phyloP scores from a whole-genome alignment of 208 protist species.

The Trypanosoma congolense region DNA sequence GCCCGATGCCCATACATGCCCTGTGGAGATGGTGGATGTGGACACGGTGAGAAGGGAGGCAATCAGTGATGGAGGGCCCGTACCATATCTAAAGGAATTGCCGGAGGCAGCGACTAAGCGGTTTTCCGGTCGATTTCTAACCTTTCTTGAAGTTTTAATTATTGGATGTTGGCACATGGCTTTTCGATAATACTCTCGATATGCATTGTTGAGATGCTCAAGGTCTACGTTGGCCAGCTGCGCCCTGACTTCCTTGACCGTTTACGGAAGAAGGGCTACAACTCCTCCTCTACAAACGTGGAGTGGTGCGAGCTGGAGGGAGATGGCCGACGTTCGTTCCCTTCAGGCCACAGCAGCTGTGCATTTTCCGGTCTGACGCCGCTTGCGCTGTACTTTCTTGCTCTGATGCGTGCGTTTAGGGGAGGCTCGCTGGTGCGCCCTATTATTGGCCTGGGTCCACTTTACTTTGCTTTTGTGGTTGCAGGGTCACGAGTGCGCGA shows the following conservation, averaged over 20 bases:
- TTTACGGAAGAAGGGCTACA: conserved; percentile 23
- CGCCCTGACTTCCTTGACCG: conserved; percentile 59
- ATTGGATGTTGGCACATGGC: conserved; percentile 45
- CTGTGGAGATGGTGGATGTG: not conserved
- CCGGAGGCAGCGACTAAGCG: not conserved
- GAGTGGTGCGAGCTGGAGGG: conserved; percentile 22
- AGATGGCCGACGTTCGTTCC: conserved; percentile 35
- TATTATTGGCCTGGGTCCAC: conserved; percentile 24
- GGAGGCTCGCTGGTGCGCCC: conserved; percentile 12
- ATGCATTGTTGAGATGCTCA: conserved; percentile 35
- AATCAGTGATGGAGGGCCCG: not conserved
- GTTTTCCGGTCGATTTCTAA: not conserved
- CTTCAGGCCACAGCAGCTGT: conserved; percentile 36
- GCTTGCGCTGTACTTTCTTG: conserved; percentile 23
- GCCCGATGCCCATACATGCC: not conserved
- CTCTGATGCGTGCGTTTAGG: conserved; percentile 17
- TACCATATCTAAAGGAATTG: not conserved
- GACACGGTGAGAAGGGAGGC: not conserved
- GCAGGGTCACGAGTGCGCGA: conserved; percentile 49
- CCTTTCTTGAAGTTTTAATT: conserved; percentile 33
- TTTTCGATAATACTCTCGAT: conserved; percentile 27
- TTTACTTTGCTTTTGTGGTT: conserved; percentile 35
- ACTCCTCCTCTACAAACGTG: conserved; percentile 3
- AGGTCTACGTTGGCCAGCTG: conserved; percentile 62
- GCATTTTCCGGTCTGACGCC: conserved; percentile 34